Evolutionary conservation across 1,139 yeast species (phyloP).

Genomic region (Hansenula lynferdii): DNA sequence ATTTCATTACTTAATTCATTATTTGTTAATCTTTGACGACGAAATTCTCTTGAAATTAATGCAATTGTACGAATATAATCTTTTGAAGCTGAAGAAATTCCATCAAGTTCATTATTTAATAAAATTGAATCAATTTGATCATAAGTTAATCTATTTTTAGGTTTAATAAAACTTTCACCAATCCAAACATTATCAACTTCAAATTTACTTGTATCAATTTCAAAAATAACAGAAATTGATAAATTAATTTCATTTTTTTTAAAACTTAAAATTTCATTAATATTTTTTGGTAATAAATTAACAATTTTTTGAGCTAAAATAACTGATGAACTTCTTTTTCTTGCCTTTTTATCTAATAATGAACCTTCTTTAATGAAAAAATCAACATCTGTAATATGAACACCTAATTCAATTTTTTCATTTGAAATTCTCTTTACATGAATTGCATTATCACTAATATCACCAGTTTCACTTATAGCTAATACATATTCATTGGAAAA

Average conservation of each 20-base stretch:
- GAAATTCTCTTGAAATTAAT: constrained; percentile 65
- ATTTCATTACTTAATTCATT: constrained; percentile 46
- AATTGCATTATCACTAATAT: constrained; percentile 66
- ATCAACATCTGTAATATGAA: constrained; percentile 79
- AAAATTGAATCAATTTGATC: constrained; percentile 50
- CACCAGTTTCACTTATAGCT: constrained; percentile 60
- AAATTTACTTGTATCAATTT: constrained; percentile 67
- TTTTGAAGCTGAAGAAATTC: constrained; percentile 53
- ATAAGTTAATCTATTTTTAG: constrained; percentile 45
- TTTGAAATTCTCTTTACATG: constrained; percentile 61
- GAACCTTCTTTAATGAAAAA: constrained; percentile 69
- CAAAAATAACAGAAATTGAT: constrained; percentile 78
- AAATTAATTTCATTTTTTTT: constrained; percentile 56
- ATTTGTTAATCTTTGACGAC: constrained; percentile 62
- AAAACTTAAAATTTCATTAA: constrained; percentile 60
- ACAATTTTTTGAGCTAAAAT: constrained; percentile 77
- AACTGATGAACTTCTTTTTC: constrained; percentile 87
- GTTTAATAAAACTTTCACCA: constrained; percentile 67
- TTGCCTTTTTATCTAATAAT: constrained; percentile 79
- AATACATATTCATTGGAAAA: constrained; percentile 61
- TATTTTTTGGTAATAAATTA: constrained; percentile 63
- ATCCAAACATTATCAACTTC: constrained; percentile 76
- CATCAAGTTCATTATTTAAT: constrained; percentile 18
- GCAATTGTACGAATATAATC: constrained; percentile 65
- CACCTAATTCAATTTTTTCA: constrained; percentile 58